phyloP scores from a whole-genome alignment of 345 rosid genomes.

The Populus pruinosa region DNA sequence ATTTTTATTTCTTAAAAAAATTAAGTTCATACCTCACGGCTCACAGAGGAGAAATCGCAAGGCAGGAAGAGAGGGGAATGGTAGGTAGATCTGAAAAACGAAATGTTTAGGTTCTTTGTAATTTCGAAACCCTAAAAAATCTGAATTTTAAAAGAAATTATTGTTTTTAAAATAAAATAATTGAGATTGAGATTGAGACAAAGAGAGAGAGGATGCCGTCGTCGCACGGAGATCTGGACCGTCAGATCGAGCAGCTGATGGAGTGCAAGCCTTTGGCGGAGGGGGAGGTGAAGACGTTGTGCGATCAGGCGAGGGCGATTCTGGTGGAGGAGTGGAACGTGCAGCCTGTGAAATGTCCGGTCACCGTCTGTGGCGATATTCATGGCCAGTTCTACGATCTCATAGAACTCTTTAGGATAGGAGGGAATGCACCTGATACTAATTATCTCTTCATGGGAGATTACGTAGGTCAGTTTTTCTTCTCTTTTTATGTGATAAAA shows the following conservation, averaged over 20 bases:
- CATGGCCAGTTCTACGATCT: slow-evolving; percentile 99
- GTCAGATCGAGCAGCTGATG: slow-evolving; percentile 97
- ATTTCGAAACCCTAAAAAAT: not conserved
- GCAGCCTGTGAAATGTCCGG: slow-evolving; percentile 99
- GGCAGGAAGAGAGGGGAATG: not conserved
- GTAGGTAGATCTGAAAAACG: not conserved
- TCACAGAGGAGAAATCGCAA: not conserved
- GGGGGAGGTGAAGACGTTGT: slow-evolving; percentile 82
- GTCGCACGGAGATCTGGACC: slow-evolving; percentile 92
- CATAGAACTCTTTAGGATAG: slow-evolving; percentile 88
- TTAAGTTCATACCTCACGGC: not conserved
- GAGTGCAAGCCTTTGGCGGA: slow-evolving; percentile 91
- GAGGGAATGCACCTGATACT: slow-evolving; percentile 94
- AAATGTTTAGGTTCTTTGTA: not conserved
- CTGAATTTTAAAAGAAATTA: not conserved
- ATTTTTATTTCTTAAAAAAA: not conserved
- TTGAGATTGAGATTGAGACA: not conserved
- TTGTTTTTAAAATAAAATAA: not conserved
- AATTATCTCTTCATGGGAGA: slow-evolving; percentile 99
- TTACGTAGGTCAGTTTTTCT: slow-evolving; percentile 71
- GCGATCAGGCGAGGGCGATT: slow-evolving; percentile 95
- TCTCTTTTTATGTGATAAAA: not conserved
- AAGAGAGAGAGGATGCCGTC: slow-evolving; percentile 55
- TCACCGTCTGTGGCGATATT: slow-evolving; percentile 97
- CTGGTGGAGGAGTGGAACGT: slow-evolving; percentile 99